phyloP scores from a whole-genome alignment of 768 basidiomycete species.

The Chalciporus sphaerocephalus region DNA sequence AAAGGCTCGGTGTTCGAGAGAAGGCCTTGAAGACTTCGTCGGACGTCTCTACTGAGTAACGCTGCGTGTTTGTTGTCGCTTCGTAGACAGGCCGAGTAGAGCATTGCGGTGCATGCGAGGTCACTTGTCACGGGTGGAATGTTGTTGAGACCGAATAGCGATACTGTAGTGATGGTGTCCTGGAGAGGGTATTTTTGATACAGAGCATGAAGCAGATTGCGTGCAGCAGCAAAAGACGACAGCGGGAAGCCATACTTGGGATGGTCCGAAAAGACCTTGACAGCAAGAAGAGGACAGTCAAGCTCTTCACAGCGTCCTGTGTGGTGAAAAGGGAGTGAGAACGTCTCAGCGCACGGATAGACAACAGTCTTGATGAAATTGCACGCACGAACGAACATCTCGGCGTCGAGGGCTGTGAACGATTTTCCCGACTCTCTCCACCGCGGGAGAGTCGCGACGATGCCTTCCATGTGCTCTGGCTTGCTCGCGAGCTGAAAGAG shows the following conservation, averaged over 20 bases:
- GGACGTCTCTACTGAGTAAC: constrained; percentile 39
- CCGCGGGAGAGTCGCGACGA: constrained; percentile 44
- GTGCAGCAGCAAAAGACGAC: constrained; percentile 45
- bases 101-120: constrained; percentile 51
- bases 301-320: constrained; percentile 63
- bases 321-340: too few species aligned
- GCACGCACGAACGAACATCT: constrained; percentile 53
- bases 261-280: constrained; percentile 58
- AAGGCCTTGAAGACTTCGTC: constrained; percentile 38
- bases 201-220: constrained; percentile 54
- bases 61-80: constrained; percentile 38
- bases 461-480: constrained; percentile 44
- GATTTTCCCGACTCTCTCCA: constrained; percentile 45
- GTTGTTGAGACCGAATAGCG: constrained; percentile 51
- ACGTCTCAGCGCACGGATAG: too few species aligned
- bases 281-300: constrained; percentile 49
- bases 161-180: constrained; percentile 45
- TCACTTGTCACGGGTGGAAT: constrained; percentile 54
- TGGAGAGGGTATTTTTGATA: constrained; percentile 45
- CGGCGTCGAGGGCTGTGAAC: constrained; percentile 39
- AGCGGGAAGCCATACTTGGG: constrained; percentile 57
- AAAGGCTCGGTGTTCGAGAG: constrained; percentile 17
- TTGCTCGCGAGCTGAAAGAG: constrained; percentile 49
- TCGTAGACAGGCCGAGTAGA: constrained; percentile 52
- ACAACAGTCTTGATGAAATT: too few species aligned